These are phyloP conservation scores for Calendula officinalis DNA, from an alignment of 129 eudicot species.

Conservation along the genomic window DNA sequence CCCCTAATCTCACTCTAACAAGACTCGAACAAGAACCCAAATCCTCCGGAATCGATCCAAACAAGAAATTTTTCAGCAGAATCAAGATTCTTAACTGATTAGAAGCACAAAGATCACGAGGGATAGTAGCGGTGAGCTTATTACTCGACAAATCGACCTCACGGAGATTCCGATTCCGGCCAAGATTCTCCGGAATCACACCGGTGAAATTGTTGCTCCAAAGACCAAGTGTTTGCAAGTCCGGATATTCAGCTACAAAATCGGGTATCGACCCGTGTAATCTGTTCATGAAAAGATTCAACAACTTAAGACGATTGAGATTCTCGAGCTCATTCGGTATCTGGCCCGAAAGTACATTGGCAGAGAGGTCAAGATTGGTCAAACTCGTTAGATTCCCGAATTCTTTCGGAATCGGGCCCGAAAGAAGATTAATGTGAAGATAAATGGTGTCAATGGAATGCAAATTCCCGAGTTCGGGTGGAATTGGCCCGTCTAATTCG, in stretches of 20 bases:
- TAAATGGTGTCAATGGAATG: constrained; percentile 63
- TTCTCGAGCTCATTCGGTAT: constrained; percentile 68
- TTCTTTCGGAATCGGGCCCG: constrained; percentile 76
- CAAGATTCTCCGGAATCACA: constrained; percentile 66
- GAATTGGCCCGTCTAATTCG: constrained; percentile 74
- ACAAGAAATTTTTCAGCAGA: constrained; percentile 66
- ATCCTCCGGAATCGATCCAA: constrained; percentile 78
- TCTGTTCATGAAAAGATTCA: constrained; percentile 83
- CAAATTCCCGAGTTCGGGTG: constrained; percentile 72
- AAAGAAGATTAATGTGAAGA: constrained; percentile 60
- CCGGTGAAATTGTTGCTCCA: constrained; percentile 99
- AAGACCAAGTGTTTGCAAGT: constrained; percentile 50
- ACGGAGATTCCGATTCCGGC: constrained; percentile 59
- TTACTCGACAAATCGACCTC: constrained; percentile 86
- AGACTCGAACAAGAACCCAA: constrained; percentile 73
- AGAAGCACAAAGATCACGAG: constrained; percentile 67
- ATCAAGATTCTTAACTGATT: constrained; percentile 63
- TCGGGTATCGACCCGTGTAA: constrained; percentile 90
- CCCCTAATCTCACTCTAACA: constrained; percentile 78
- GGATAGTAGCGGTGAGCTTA: constrained; percentile 95
- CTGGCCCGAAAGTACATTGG: constrained; percentile 74
- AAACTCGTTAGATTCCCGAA: constrained; percentile 73
- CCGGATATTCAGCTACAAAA: constrained; percentile 68
- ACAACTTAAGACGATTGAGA: constrained; percentile 48
- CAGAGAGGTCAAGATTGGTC: constrained; percentile 78